Evolutionary conservation across 2,329 filamentous ascomycete species (phyloP).

Genomic region (Claviceps paspali): DNA sequence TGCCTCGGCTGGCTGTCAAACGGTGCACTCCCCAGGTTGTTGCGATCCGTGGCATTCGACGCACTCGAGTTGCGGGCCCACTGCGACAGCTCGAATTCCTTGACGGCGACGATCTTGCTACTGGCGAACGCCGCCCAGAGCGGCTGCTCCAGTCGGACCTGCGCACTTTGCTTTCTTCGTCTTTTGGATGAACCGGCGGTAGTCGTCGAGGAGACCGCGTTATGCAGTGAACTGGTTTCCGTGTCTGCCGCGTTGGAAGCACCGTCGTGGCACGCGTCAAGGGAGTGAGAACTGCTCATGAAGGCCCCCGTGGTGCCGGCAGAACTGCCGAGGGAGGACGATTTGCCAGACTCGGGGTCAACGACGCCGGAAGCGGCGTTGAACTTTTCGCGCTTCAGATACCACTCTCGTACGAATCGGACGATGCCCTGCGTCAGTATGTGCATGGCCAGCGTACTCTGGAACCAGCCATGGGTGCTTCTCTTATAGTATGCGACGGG

Average conservation of each 20-base stretch:
- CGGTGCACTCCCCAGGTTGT: conserved; percentile 61
- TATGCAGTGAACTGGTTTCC: conserved; percentile 22
- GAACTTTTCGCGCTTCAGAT: conserved; percentile 43
- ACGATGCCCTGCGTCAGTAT: conserved; percentile 61
- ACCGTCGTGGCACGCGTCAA: conserved; percentile 7
- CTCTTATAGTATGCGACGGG: conserved; percentile 37
- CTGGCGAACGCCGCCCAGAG: conserved; percentile 90
- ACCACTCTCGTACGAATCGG: conserved; percentile 55
- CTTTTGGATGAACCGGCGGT: conserved; percentile 47
- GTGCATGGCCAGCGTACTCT: conserved; percentile 57
- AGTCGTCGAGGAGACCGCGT: conserved; percentile 20
- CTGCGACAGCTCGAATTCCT: conserved; percentile 75
- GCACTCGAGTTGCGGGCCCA: conserved; percentile 58
- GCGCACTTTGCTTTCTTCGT: conserved; percentile 78
- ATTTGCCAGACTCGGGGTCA: conserved; percentile 50
- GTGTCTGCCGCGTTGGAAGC: conserved; percentile 39
- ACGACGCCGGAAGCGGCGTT: conserved; percentile 31
- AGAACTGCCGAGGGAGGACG: conserved; percentile 16
- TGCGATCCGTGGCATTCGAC: conserved; percentile 60
- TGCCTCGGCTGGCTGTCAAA: conserved; percentile 56
- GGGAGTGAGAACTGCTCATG: conserved; percentile 5
- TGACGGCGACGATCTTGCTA: conserved; percentile 91
- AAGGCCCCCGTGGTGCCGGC: conserved; percentile 7
- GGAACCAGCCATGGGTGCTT: conserved; percentile 48
- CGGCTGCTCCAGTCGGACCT: conserved; percentile 79